Base-by-base conservation (phyloP, 2,329 filamentous ascomycete species). In the Coniella lustricola region DNA sequence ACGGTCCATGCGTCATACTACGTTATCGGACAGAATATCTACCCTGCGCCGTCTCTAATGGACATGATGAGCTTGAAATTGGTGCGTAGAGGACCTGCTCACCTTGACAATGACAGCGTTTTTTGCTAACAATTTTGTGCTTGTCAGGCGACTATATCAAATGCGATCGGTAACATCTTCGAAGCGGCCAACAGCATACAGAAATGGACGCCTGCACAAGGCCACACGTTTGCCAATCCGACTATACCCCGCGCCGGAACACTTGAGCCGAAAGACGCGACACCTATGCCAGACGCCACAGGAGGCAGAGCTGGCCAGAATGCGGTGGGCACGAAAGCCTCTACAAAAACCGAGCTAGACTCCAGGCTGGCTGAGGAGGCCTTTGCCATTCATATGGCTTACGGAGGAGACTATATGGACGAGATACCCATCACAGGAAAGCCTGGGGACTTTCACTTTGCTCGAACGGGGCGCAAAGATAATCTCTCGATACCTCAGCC, bases 351-450 rank as follows among this genome's bases (percentile, higher is more conserved):
- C 1, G 66, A 64, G 1, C 61, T 75, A 3, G 68, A 76, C 51
- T 54, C 62, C 4, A 68, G 72, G 13, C 62, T 77, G 3, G 70
- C 79, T 2, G 77, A 82, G 55, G 77, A 82, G 56, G 76, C 80
- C 0, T 74, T 81, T 53, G 64, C 70, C 55, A 69, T 79, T 35
- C 77, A 81, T 55, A 68, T 79, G 63, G 73, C 71, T 53, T 78
- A 76, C 55, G 81, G 79, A 33, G 75, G 78, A 42, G 80, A 84
- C 54, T 84, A 81, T 59, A 77, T 84, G 64, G 79, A 85, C 62
- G 78, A 84, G 62, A 84, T 82, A 55, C 79, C 81, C 36, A 84
- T 85, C 56, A 83, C 79, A 0, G 81, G 82, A 42, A 73, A 75
- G 25, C 81, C 81, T 1, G 81, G 81, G 43, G 78, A 81, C 46